Base-by-base conservation (phyloP, 2,329 filamentous ascomycete species). In the Thelonectria discophora region DNA sequence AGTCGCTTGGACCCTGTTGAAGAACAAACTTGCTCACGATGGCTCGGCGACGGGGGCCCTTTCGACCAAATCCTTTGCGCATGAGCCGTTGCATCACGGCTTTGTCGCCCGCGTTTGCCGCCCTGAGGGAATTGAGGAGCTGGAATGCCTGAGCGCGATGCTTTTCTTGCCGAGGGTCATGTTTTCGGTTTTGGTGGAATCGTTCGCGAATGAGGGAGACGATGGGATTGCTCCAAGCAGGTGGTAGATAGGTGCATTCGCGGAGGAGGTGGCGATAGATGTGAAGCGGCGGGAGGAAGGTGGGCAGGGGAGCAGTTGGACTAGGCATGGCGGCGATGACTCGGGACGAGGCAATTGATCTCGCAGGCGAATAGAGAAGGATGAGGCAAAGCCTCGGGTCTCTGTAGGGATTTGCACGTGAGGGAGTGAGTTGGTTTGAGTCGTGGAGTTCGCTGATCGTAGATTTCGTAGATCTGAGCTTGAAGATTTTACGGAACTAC, bases 201-300 rank as follows among this genome's bases (percentile, higher is more conserved):
- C 80, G 79, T 8, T 67, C 61, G 52, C 76, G 75, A 47, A 88
- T 82, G 34, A 77, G 77, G 7, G 75, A 67, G 47, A 76, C 71
- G 55, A 85, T 75, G 55, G 77, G 81, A 2, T 76, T 72, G 40
- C 80, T 81, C 60, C 83, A 84, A 40, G 82, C 74, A 2, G 79
- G 78, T 1, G 86, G 86, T 2, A 89, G 82, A 70, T 90, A 90
- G 27, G 84, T 82, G 40, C 81, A 78, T 76, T 88, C 86, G 61
- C 87, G 85, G 37, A 89, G 83, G 20, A 89, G 76, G 60, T 85
- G 81, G 58, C 87, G 82, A 73, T 87, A 89, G 48, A 87, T 74
- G 66, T 75, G 70, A n/a, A 72, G 60, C 37, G 73, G 68, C 10
- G 68, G 59, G 15, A 75, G 70, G 39, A 61, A 63, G 7, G 55